Evolutionary conservation across 148 eudicot species (phyloP).

Genomic region (Rhododendron griersonianum): DNA sequence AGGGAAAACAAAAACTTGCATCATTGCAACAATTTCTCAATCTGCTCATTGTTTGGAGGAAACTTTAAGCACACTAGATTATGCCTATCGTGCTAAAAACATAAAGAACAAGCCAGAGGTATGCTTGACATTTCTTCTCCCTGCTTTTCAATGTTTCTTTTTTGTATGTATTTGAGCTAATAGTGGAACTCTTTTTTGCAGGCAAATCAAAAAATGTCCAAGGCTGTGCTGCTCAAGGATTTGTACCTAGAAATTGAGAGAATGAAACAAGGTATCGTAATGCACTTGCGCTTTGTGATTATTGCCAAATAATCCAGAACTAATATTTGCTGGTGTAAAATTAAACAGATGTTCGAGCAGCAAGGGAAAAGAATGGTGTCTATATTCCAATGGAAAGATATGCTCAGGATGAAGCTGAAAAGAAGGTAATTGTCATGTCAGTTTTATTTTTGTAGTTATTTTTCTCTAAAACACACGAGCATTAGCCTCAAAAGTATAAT

Average conservation of each 20-base stretch:
- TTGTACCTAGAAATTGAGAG: slow-evolving; percentile 69
- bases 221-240: slow-evolving; percentile 74
- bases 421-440: slow-evolving; percentile 41
- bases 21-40: slow-evolving; percentile 81
- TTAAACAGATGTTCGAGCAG: slow-evolving; percentile 72
- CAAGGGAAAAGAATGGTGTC: slow-evolving; percentile 89
- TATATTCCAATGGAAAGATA: slow-evolving; percentile 72
- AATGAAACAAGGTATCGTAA: slow-evolving; percentile 76
- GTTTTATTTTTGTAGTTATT: background rate
- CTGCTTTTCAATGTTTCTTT: background rate
- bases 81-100: slow-evolving; percentile 84
- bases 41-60: slow-evolving; percentile 73
- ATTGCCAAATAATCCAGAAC: background rate
- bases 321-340: background rate
- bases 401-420: slow-evolving; percentile 81
- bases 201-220: slow-evolving; percentile 81
- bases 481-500: too few species aligned
- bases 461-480: too few species aligned
- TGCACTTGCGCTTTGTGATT: slow-evolving; percentile 7
- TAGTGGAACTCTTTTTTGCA: slow-evolving; percentile 18
- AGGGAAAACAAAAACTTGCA: slow-evolving; percentile 89
- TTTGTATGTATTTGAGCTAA: background rate
- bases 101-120: slow-evolving; percentile 95
- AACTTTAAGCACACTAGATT: slow-evolving; percentile 88
- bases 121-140: slow-evolving; percentile 4